These are phyloP conservation scores for Candida odintsovae DNA, from an alignment of 805 yeast genomes.

Conservation along the genomic window DNA sequence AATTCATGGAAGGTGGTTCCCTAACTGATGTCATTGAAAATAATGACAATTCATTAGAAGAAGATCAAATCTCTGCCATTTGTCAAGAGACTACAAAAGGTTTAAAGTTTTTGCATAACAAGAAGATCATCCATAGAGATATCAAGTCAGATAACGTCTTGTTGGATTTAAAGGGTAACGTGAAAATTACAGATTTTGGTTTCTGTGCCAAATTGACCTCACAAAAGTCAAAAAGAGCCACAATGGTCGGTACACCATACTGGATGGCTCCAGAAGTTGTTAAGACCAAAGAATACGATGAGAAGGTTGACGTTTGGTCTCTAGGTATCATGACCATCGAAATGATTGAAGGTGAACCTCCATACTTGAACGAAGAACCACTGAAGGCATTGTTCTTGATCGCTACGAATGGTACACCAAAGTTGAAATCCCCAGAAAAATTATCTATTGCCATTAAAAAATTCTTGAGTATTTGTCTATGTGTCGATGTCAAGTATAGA, in stretches of 20 bases:
- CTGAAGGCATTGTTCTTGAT: constrained; percentile 88
- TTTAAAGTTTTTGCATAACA: constrained; percentile 82
- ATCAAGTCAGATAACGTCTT: constrained; percentile 95
- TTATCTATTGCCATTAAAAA: constrained; percentile 74
- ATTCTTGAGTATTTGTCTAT: constrained; percentile 83
- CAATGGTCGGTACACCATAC: constrained; percentile 99
- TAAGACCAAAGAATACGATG: constrained; percentile 90
- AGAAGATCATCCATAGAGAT: constrained; percentile 92
- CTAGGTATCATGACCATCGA: constrained; percentile 97
- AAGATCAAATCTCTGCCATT: constrained; percentile 86
- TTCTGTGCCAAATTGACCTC: constrained; percentile 93
- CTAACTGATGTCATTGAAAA: constrained; percentile 93
- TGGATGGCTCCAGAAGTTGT: constrained; percentile 99
- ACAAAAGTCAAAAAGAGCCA: constrained; percentile 82
- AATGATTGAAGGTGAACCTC: constrained; percentile 99
- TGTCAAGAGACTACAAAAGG: constrained; percentile 91
- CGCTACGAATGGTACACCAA: constrained; percentile 97
- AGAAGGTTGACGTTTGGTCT: constrained; percentile 97
- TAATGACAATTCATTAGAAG: constrained; percentile 64
- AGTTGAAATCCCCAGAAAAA: constrained; percentile 81
- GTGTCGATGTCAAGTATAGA: constrained; percentile 89
- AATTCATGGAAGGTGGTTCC: constrained; percentile 98
- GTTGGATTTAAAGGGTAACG: constrained; percentile 73
- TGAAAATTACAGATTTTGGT: constrained; percentile 94
- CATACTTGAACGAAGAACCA: constrained; percentile 94